Evolutionary conservation across 768 basidiomycete species (phyloP).

Genomic region (Bullera alba): DNA sequence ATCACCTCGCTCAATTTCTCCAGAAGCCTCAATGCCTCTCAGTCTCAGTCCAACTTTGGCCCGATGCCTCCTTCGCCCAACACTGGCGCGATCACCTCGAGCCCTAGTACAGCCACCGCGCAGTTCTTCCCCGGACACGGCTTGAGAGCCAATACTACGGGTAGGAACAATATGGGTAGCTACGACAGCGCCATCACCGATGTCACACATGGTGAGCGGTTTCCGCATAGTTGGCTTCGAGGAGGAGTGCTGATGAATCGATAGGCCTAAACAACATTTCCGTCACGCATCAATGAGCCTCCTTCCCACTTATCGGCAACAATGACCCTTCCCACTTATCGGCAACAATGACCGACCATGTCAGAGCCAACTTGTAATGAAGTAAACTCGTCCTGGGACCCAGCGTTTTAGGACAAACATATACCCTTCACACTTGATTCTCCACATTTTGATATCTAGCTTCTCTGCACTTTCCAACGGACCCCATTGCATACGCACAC

Average conservation of each 20-base stretch:
- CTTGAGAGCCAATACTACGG: neutral
- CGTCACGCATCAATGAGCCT: constrained; percentile 13
- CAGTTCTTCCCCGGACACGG: constrained; percentile 20
- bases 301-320: neutral
- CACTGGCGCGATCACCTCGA: constrained; percentile 12
- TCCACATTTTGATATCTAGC: constrained; percentile 23
- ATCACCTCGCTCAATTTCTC: constrained; percentile 37
- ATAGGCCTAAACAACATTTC: constrained; percentile 16
- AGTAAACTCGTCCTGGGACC: no score
- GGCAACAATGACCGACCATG: no score
- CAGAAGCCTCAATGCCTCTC: constrained; percentile 9
- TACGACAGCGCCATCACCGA: neutral
- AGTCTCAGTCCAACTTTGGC: constrained; percentile 7
- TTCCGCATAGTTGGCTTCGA: neutral
- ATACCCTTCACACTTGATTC: constrained; percentile 12
- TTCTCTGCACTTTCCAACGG: neutral
- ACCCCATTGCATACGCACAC: neutral
- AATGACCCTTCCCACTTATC: neutral
- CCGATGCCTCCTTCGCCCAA: constrained; percentile 19
- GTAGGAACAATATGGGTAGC: neutral
- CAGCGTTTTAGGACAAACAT: neutral
- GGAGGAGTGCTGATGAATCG: neutral
- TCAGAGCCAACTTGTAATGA: no score
- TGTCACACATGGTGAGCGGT: constrained; percentile 23
- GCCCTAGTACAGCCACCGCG: constrained; percentile 33